Evolutionary conservation across 2,329 filamentous ascomycete genomes (phyloP).

Genomic region (Erysiphe pulchra): DNA sequence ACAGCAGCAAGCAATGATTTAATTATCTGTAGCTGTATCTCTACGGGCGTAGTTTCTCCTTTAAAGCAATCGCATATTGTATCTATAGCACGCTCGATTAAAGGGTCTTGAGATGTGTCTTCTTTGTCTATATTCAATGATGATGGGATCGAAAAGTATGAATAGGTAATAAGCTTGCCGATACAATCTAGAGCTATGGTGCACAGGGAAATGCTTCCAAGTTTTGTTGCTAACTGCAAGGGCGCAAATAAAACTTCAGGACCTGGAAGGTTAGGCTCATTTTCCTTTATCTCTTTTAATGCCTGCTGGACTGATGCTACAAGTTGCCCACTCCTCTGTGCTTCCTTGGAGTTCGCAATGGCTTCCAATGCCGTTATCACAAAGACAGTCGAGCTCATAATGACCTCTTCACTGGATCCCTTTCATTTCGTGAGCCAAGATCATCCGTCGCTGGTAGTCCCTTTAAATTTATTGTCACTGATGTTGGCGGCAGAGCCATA

Average conservation of each 20-base stretch:
- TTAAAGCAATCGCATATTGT: constrained; percentile 99
- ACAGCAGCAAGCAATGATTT: constrained; percentile 91
- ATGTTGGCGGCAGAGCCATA: too few species aligned
- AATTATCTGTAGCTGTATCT: constrained; percentile 92
- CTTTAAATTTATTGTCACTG: too few species aligned
- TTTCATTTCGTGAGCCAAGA: constrained; percentile 8
- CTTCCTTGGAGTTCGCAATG: constrained; percentile 79
- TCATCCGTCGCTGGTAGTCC: too few species aligned
- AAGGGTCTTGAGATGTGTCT: constrained; percentile 28
- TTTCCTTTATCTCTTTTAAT: constrained; percentile 62
- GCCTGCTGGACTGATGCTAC: constrained; percentile 61
- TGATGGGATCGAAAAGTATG: constrained; percentile 66
- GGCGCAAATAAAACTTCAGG: constrained; percentile 84
- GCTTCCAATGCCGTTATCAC: constrained; percentile 80
- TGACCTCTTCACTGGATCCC: constrained; percentile 16
- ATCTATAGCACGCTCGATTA: constrained; percentile 95
- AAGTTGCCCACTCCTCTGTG: constrained; percentile 62
- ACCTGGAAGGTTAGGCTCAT: constrained; percentile 57
- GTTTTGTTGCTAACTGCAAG: constrained; percentile 68
- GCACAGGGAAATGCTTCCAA: constrained; percentile 60
- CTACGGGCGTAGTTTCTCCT: constrained; percentile 72
- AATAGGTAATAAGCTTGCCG: constrained; percentile 95
- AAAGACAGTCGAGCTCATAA: constrained; percentile 85
- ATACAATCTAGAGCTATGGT: constrained; percentile 91
- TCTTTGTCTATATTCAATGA: constrained; percentile 15